These are phyloP conservation scores for Clitoria ternatea DNA, from an alignment of 306 rosid species.

Conservation along the genomic window DNA sequence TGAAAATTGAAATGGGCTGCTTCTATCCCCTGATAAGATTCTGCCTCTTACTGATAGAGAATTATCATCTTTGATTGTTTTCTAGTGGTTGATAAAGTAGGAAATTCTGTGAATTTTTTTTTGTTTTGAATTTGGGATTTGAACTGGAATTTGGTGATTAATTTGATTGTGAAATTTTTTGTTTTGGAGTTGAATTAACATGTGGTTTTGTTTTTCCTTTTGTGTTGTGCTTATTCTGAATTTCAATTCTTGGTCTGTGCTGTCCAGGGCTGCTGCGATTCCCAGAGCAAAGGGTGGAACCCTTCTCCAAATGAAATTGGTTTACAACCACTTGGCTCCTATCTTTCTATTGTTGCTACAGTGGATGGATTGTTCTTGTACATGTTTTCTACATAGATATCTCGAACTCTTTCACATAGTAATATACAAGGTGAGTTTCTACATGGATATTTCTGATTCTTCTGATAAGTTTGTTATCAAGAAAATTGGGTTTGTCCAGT, in stretches of 20 bases:
- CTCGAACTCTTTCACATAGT: constrained; percentile 69
- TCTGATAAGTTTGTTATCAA: too few relatives aligned
- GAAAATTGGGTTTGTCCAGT: not conserved
- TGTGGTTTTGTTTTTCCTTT: not conserved
- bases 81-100: not conserved
- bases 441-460: not conserved
- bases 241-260: constrained; percentile 22
- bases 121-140: not conserved
- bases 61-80: not conserved
- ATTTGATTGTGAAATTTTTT: constrained; percentile 1
- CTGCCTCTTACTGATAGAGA: not conserved
- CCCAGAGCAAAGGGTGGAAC: constrained; percentile 77
- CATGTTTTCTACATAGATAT: constrained; percentile 71
- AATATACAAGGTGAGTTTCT: constrained; percentile 65
- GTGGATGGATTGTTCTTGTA: constrained; percentile 84
- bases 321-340: constrained; percentile 77
- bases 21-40: not conserved
- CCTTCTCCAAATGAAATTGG: constrained; percentile 78
- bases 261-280: constrained; percentile 73
- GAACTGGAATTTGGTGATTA: not conserved
- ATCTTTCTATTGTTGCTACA: constrained; percentile 67
- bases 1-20: not conserved
- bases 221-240: not conserved
- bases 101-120: not conserved
- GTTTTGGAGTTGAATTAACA: too few relatives aligned